phyloP scores from a whole-genome alignment of 192 early-diverging fungal species.

The Lobosporangium transversale region DNA sequence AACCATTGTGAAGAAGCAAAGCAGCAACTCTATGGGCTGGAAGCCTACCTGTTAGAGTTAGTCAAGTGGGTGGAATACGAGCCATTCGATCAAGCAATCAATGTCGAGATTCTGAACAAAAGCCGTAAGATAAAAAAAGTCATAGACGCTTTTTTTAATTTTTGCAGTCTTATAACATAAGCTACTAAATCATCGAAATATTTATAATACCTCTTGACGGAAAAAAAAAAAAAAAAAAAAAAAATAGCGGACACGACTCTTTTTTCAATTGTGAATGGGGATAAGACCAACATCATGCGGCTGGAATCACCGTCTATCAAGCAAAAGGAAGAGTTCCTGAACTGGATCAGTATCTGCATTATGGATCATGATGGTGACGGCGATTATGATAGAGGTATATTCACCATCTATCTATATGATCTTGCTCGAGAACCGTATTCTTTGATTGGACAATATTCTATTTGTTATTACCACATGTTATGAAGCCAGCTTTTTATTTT shows the following conservation, averaged over 20 bases:
- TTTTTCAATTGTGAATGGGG: conserved; percentile 32
- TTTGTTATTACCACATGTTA: too few relatives aligned
- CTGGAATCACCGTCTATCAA: conserved; percentile 44
- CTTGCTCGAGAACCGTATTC: too few relatives aligned
- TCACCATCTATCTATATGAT: too few relatives aligned
- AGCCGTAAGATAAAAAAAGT: conserved; percentile 9
- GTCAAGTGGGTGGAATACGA: conserved; percentile 25
- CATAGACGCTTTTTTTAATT: conserved; percentile 5
- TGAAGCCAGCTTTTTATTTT: too few relatives aligned
- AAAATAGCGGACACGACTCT: conserved; percentile 16
- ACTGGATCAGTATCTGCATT: conserved; percentile 25
- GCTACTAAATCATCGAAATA: too few relatives aligned
- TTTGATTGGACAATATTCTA: too few relatives aligned
- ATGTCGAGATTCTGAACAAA: conserved; percentile 20
- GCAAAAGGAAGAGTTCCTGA: conserved; percentile 38
- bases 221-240: neutral
- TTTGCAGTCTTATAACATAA: too few relatives aligned
- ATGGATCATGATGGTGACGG: conserved; percentile 29
- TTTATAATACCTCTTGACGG: too few relatives aligned
- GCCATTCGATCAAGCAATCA: conserved; percentile 5
- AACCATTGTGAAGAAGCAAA: conserved; percentile 5
- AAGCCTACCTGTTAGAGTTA: conserved; percentile 18
- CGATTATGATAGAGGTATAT: too few relatives aligned
- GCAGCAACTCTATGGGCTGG: conserved; percentile 19
- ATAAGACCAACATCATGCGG: conserved; percentile 29